Evolutionary conservation across 1,284 basidiomycete genomes (phyloP), one percentile per base, ranked within the genome.

Genomic region (Cutaneotrichosporon spelunceum): DNA sequence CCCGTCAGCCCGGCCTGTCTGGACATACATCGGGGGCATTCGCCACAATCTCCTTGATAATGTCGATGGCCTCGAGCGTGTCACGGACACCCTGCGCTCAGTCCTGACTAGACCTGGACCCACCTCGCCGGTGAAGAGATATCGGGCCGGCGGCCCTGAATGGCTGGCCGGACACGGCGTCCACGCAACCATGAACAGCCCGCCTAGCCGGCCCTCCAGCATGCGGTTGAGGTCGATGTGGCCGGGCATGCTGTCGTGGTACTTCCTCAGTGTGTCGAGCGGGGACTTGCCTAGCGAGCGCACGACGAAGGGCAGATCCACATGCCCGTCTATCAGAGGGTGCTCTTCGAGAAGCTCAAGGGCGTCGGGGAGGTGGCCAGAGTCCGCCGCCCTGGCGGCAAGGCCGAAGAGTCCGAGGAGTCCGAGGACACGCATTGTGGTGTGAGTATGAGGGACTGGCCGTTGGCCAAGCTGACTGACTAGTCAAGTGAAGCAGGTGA

Each of bases 21-120:
- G 4, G 4, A 24, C 56, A 10, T n/a, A 57, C 56, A 5, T 57
- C 45, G 2, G 56, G 56, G 1, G 48, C 24, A 13, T 33, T 44
- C 26, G 48, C 33, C 86, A 83, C 11, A 71, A 91, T 88, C 74
- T 89, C 86, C 33, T 82, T 79, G 57, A 93, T 89, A 33, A 92
- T 74, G 69, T 93, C 91, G 63, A 93, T 90, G 73, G 91, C 89
- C 74, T 93, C 91, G 21, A 94, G 79, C 0, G 90, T 92, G 72
- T 93, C 90, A 52, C 90, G 88, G 50, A 48, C 69, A 44, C 44
- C 47, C 45, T 52, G 49, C 27, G 4, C 29, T 52, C 49, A 52
- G 49, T 10, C 4, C 16, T n/a, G 19, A 10, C 34, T 36, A 7
- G 13, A 6, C 6, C 6, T 5, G 16, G 11, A 21, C 16, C 7